phyloP scores from a whole-genome alignment of 768 basidiomycete genomes.

The Rhizopogon vinicolor region DNA sequence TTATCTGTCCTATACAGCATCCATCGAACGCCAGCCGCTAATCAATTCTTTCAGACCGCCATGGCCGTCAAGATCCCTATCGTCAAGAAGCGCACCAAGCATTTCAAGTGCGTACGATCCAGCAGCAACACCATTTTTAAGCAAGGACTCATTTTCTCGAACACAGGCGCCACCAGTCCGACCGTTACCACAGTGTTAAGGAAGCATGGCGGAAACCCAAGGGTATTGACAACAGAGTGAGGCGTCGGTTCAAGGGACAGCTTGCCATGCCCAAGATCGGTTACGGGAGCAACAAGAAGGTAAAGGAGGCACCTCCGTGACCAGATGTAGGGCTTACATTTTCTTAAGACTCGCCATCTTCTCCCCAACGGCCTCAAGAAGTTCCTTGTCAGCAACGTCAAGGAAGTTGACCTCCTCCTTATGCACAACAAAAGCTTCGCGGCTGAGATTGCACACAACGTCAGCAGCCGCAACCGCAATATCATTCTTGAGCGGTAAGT shows the following conservation, averaged over 20 bases:
- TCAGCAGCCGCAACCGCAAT: constrained; percentile 93
- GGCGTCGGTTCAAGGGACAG: constrained; percentile 94
- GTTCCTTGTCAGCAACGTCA: constrained; percentile 89
- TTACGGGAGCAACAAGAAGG: constrained; percentile 82
- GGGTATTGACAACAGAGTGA: constrained; percentile 99
- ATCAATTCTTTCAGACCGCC: constrained; percentile 23
- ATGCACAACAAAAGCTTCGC: constrained; percentile 98
- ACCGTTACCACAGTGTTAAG: constrained; percentile 95
- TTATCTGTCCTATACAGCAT: not conserved
- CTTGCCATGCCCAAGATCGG: constrained; percentile 90
- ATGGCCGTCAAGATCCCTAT: constrained; percentile 59
- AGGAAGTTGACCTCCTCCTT: constrained; percentile 90
- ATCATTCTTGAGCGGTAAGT: constrained; percentile 81
- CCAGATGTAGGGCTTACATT: not conserved
- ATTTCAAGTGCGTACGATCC: constrained; percentile 76
- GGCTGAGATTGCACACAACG: constrained; percentile 95
- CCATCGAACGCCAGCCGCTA: constrained; percentile 7
- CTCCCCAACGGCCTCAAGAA: constrained; percentile 96
- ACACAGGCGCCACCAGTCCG: constrained; percentile 92
- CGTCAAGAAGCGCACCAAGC: constrained; percentile 96
- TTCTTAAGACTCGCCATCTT: constrained; percentile 77
- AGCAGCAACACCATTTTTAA: constrained; percentile 1
- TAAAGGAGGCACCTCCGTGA: constrained; percentile 27
- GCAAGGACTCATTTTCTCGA: constrained; percentile 9
- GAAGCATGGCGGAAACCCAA: constrained; percentile 99